Conservation (phyloP, 108 stramenopile species). For the Poteriospumella lacustris region DNA sequence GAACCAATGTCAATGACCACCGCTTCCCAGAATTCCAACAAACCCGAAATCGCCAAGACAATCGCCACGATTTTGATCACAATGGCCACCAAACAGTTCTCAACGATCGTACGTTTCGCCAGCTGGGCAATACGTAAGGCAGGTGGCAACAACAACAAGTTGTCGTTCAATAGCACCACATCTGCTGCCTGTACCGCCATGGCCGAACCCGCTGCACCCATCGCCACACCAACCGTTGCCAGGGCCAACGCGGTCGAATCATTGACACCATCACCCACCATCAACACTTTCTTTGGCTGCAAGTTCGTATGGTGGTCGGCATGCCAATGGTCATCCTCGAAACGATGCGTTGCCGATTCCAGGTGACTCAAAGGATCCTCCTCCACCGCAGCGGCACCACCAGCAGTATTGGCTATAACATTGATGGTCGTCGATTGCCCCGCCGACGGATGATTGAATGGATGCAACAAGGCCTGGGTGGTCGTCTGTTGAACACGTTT, state of each 20-base stretch:
- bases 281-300: not conserved
- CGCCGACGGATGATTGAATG: too few relatives aligned
- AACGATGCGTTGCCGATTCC: too few relatives aligned
- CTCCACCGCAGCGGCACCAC: too few relatives aligned
- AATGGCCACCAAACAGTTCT: not conserved
- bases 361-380: too few relatives aligned
- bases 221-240: slow-evolving; percentile 12
- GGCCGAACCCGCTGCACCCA: slow-evolving; percentile 15
- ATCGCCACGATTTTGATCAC: slow-evolving; percentile 8
- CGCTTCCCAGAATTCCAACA: slow-evolving; percentile 11
- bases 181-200: slow-evolving; percentile 22
- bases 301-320: not conserved
- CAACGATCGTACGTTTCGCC: not conserved
- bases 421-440: too few relatives aligned
- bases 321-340: too few relatives aligned
- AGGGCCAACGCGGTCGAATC: not conserved
- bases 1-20: slow-evolving; percentile 13
- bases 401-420: too few relatives aligned
- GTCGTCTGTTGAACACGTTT: too few relatives aligned
- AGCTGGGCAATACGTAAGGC: not conserved
- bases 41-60: slow-evolving; percentile 4
- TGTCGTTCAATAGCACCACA: slow-evolving; percentile 17
- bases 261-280: slow-evolving; percentile 30
- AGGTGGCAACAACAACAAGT: slow-evolving; percentile 10
- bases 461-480: too few relatives aligned